These are phyloP conservation scores for Vitis labrusca DNA, from an alignment of 164 flowering plant genomes.

Conservation along the genomic window DNA sequence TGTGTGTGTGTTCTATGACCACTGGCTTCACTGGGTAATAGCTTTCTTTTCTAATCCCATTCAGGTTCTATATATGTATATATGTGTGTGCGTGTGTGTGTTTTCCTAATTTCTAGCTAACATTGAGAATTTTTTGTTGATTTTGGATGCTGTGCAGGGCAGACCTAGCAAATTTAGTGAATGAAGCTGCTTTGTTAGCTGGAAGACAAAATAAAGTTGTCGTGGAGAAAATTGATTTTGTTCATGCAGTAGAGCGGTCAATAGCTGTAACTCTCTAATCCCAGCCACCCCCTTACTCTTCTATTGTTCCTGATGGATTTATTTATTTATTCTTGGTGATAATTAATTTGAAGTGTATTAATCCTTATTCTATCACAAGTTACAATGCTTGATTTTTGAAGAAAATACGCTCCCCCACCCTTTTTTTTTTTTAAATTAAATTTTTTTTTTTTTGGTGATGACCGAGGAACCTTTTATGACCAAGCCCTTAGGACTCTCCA, in stretches of 20 bases:
- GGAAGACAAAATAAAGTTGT: conserved; percentile 77
- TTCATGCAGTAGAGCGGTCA: conserved; percentile 95
- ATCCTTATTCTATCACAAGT: no score
- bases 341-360: not conserved
- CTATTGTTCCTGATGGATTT: not conserved
- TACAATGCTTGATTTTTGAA: no score
- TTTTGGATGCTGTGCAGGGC: conserved; percentile 67
- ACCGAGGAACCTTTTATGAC: no score
- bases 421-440: no score
- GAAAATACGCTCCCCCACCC: no score
- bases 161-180: conserved; percentile 96
- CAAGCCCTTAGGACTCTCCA: no score
- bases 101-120: not conserved
- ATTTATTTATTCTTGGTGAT: not conserved
- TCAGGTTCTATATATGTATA: no score
- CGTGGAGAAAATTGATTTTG: conserved; percentile 86
- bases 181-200: conserved; percentile 98
- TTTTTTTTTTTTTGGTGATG: no score
- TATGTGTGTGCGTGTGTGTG: no score
- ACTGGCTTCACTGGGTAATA: no score
- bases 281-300: conserved; percentile 14
- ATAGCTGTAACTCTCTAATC: conserved; percentile 66
- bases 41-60: no score
- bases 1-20: no score
- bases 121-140: conserved; percentile 2